Conservation (phyloP, 1,284 basidiomycete species). For the Lignosus rhinocerotis region DNA sequence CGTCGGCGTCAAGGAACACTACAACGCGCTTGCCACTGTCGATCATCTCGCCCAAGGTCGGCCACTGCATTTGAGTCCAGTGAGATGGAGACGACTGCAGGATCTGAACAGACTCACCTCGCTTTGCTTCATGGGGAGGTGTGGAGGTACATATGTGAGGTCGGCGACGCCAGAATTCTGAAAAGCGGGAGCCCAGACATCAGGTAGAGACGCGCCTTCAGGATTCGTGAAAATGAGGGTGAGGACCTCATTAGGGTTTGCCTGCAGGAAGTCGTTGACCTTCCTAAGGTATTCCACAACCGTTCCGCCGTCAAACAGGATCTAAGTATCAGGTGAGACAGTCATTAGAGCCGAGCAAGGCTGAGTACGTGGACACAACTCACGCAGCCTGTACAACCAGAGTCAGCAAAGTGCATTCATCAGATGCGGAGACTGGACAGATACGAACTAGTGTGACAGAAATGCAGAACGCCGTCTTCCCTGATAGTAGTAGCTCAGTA, state of each 20-base stretch:
- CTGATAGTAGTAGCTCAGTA: slow-evolving; percentile 12
- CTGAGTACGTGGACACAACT: not conserved
- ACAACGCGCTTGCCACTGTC: slow-evolving; percentile 65
- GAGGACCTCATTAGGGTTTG: slow-evolving; percentile 75
- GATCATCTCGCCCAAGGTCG: slow-evolving; percentile 73
- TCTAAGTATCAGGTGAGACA: slow-evolving; percentile 21
- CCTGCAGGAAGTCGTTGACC: slow-evolving; percentile 52
- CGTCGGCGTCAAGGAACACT: slow-evolving; percentile 68
- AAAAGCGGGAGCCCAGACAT: slow-evolving; percentile 61
- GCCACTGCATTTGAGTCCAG: slow-evolving; percentile 50
- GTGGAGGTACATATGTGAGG: slow-evolving; percentile 60
- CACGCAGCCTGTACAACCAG: slow-evolving; percentile 25
- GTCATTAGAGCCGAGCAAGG: slow-evolving; percentile 10
- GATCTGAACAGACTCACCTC: slow-evolving; percentile 22
- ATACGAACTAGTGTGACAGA: slow-evolving; percentile 63
- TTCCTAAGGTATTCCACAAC: slow-evolving; percentile 40
- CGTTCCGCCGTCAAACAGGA: slow-evolving; percentile 64
- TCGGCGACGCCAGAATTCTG: slow-evolving; percentile 54
- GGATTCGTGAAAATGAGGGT: slow-evolving; percentile 74
- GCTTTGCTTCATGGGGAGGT: slow-evolving; percentile 48
- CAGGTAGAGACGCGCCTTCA: slow-evolving; percentile 52
- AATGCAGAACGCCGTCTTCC: slow-evolving; percentile 46
- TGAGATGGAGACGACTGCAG: not conserved
- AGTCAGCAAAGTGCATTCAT: not conserved
- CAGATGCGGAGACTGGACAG: not conserved